Conservation (phyloP, 2,329 filamentous ascomycete species). For the Talaromyces sp. region DNA sequence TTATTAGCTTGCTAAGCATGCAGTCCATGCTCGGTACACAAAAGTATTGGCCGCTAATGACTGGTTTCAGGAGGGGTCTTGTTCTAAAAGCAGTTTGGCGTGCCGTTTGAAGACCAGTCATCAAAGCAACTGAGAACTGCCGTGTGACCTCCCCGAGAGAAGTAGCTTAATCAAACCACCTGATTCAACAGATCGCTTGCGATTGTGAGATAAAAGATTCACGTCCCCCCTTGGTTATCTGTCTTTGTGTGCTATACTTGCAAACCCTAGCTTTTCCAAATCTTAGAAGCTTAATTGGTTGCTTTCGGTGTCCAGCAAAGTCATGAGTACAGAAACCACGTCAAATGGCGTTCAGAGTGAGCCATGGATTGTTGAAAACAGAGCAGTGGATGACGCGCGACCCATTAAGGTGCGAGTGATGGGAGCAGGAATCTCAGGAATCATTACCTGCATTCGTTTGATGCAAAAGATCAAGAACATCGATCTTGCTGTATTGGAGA, state of each 20-base stretch:
- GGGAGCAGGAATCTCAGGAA: slow-evolving; percentile 24
- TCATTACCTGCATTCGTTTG: slow-evolving; percentile 23
- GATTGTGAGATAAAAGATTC: not conserved
- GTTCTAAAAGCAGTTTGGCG: not conserved
- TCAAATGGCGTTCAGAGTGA: not conserved
- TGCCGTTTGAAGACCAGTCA: not conserved
- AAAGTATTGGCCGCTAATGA: not conserved
- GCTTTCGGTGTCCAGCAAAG: not conserved
- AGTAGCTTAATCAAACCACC: not conserved
- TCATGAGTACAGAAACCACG: not conserved
- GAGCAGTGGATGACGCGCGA: slow-evolving; percentile 21
- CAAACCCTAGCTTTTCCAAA: not conserved
- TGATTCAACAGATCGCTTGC: not conserved
- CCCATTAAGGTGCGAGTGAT: slow-evolving; percentile 22
- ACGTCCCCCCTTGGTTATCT: not conserved
- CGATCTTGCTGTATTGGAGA: slow-evolving; percentile 18
- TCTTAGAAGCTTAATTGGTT: not conserved
- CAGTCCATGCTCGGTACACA: not conserved
- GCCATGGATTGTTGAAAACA: slow-evolving; percentile 17
- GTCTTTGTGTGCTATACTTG: not conserved
- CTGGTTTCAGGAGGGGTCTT: not conserved
- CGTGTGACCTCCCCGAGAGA: not conserved
- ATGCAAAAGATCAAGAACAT: slow-evolving; percentile 17
- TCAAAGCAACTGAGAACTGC: not conserved
- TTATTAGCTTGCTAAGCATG: not conserved